phyloP scores from a whole-genome alignment of 768 basidiomycete genomes.

The Calocera viscosa region DNA sequence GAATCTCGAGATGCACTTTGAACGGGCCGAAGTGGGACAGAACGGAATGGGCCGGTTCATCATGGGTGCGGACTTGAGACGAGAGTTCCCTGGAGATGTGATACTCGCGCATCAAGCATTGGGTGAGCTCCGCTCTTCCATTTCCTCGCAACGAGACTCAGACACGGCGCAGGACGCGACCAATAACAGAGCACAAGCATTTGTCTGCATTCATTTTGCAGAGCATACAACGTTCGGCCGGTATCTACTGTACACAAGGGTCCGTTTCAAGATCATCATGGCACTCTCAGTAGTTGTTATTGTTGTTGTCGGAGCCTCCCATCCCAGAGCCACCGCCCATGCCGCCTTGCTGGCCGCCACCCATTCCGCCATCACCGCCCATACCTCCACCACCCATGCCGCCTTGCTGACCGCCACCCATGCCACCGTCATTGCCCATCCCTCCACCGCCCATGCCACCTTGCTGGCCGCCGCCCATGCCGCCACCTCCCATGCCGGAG shows the following conservation, averaged over 20 bases:
- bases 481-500: neutral
- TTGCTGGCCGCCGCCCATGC: neutral
- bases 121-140: no score
- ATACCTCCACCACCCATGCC: neutral
- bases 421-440: no score
- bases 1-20: neutral
- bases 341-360: neutral
- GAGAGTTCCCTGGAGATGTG: neutral
- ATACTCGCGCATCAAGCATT: neutral
- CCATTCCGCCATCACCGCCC: neutral
- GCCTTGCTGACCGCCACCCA: neutral
- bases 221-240: neutral
- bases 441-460: neutral
- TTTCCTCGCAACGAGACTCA: no score
- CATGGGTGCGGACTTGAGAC: neutral
- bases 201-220: slow-evolving; percentile 4
- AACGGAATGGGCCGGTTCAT: neutral
- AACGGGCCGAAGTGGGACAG: neutral
- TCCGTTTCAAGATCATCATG: neutral
- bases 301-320: neutral
- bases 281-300: neutral
- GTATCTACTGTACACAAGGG: no score
- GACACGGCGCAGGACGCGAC: neutral
- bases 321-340: neutral
- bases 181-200: neutral